A percentile compares a stretch with the other conserved stretches of the same genome.
Conservation (phyloP, 768 basidiomycete genomes). For the Coprinopsis sp. region DNA sequence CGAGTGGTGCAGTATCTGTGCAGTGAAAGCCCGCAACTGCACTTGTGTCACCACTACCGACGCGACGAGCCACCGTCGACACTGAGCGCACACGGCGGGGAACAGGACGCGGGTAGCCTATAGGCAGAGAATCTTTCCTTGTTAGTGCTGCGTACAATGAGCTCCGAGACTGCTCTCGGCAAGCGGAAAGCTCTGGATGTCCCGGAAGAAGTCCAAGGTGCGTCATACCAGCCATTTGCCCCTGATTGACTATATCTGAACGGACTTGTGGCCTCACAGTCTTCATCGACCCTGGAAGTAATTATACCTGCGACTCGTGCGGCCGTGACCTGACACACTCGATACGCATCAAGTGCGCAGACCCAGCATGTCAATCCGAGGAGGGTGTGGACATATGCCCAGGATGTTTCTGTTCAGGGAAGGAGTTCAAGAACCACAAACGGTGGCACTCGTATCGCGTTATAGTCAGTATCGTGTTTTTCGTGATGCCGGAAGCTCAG, state of each 20-base stretch:
- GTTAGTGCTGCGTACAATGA: too few species aligned
- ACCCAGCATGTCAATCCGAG: constrained; percentile 51
- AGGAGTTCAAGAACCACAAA: constrained; percentile 83
- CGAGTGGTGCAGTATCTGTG: too few species aligned
- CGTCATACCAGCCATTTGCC: constrained; percentile 23
- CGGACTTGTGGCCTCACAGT: constrained; percentile 32
- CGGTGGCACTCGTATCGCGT: constrained; percentile 87
- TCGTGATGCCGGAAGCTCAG: background rate
- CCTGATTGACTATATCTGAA: constrained; percentile 14
- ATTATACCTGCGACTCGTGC: constrained; percentile 83
- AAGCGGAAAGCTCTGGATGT: constrained; percentile 61
- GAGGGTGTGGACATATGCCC: constrained; percentile 92
- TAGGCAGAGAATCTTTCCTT: too few species aligned
- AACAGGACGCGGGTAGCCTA: too few species aligned
- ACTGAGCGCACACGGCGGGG: too few species aligned
- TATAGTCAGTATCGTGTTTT: constrained; percentile 51
- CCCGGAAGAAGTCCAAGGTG: constrained; percentile 64
- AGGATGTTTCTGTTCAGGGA: constrained; percentile 86
- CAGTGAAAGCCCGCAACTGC: too few species aligned
- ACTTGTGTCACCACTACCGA: too few species aligned
- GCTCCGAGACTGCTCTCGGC: constrained; percentile 53
- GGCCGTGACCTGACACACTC: constrained; percentile 88
- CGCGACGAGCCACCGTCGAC: too few species aligned
- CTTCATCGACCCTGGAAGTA: constrained; percentile 76
- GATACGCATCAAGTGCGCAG: constrained; percentile 95